Conservation (phyloP, 345 rosid genomes). For the Populus alba region DNA sequence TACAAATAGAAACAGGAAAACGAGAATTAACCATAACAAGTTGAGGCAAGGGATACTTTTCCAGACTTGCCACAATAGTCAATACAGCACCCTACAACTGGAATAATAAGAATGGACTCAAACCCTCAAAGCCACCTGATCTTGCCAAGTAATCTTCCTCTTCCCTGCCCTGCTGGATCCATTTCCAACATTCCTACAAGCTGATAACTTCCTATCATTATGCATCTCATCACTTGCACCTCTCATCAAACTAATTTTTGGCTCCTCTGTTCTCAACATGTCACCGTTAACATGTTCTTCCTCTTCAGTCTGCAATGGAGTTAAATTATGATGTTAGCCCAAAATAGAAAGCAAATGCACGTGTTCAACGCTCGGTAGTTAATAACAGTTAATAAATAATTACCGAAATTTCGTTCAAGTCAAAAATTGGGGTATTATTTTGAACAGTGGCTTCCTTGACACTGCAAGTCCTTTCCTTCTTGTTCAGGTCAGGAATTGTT, state of each 20-base stretch:
- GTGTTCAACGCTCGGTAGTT: neutral
- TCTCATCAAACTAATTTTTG: conserved; percentile 31
- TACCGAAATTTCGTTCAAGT: conserved; percentile 90
- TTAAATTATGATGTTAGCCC: conserved; percentile 10
- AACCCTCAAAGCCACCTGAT: conserved; percentile 81
- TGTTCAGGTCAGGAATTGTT: conserved; percentile 30
- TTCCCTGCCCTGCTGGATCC: conserved; percentile 57
- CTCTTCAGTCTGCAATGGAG: conserved; percentile 61
- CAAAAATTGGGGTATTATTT: conserved; percentile 50
- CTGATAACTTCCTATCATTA: conserved; percentile 48
- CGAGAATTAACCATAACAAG: neutral
- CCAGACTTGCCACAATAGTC: conserved; percentile 9
- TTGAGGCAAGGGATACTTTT: conserved; percentile 7
- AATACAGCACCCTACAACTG: conserved; percentile 9
- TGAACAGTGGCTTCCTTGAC: conserved; percentile 41
- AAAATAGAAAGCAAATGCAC: neutral
- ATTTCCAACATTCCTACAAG: conserved; percentile 55
- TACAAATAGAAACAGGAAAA: conserved; percentile 15
- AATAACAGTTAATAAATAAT: conserved; percentile 4
- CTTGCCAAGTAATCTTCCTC: conserved; percentile 97
- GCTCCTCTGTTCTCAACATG: conserved; percentile 39
- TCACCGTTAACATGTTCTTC: conserved; percentile 52
- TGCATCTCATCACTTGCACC: conserved; percentile 47
- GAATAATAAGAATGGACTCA: conserved; percentile 22
- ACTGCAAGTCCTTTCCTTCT: conserved; percentile 31